Evolutionary conservation across 768 basidiomycete species (phyloP).

Genomic region (Boletus bicolor): DNA sequence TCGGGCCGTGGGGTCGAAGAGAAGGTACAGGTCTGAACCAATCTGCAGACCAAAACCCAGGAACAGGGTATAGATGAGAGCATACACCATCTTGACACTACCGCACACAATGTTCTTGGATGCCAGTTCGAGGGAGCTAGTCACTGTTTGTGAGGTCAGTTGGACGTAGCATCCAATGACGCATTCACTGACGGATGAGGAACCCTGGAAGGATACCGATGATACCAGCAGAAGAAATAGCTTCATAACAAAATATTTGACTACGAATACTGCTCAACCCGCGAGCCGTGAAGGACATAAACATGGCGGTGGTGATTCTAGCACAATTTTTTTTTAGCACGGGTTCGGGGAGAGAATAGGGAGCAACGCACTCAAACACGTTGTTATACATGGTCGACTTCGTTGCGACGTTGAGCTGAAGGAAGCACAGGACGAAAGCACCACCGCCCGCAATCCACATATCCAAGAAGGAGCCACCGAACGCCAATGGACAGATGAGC

Average conservation of each 20-base stretch:
- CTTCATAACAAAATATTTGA: constrained; percentile 85
- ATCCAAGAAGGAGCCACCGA: constrained; percentile 80
- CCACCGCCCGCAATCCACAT: constrained; percentile 77
- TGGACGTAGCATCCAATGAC: neutral
- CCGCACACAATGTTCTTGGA: constrained; percentile 85
- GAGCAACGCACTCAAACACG: constrained; percentile 71
- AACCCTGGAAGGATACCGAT: constrained; percentile 91
- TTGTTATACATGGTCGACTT: constrained; percentile 83
- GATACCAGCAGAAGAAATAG: constrained; percentile 84
- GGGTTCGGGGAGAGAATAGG: neutral
- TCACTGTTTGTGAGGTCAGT: constrained; percentile 45
- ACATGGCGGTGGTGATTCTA: constrained; percentile 79
- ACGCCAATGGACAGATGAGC: constrained; percentile 81
- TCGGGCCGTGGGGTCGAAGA: constrained; percentile 60
- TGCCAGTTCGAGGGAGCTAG: constrained; percentile 77
- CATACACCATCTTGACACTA: constrained; percentile 85
- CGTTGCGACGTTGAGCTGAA: constrained; percentile 71
- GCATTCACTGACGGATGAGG: constrained; percentile 57
- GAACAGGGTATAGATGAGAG: constrained; percentile 83
- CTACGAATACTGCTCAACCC: constrained; percentile 76
- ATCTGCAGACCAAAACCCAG: constrained; percentile 83
- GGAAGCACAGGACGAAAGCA: constrained; percentile 62
- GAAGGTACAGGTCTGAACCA: constrained; percentile 75
- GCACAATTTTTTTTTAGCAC: constrained; percentile 15
- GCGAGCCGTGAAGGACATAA: constrained; percentile 78